phyloP scores from a whole-genome alignment of 225 moss, liverwort and hornwort genomes.

The Asterella californica region DNA sequence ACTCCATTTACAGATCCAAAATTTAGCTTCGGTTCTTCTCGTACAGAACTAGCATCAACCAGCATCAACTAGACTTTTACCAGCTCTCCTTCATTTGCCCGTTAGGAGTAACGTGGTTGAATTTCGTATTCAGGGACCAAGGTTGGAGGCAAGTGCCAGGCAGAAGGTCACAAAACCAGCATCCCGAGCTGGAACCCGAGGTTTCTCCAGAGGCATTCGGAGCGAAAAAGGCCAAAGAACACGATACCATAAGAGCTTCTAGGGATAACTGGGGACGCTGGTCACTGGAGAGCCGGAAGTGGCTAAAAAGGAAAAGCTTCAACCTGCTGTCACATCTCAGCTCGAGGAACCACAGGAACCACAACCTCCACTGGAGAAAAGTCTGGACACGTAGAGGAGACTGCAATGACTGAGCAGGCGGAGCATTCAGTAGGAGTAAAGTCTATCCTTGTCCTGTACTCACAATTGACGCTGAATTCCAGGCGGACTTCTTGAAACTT shows the following conservation, averaged over 20 bases:
- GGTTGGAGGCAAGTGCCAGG: slow-evolving; percentile 10
- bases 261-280: slow-evolving; percentile 45
- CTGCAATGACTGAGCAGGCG: slow-evolving; percentile 7
- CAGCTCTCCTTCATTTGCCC: slow-evolving; percentile 25
- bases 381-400: background rate
- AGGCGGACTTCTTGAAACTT: background rate
- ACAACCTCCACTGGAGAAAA: background rate
- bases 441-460: background rate
- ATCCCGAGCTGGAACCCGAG: background rate
- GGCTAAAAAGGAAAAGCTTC: background rate
- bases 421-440: slow-evolving; percentile 1
- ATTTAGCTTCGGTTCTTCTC: slow-evolving; percentile 11
- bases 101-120: slow-evolving; percentile 11
- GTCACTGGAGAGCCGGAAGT: slow-evolving; percentile 34
- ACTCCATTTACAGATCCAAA: slow-evolving; percentile 21
- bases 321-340: slow-evolving; percentile 13
- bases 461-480: background rate
- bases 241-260: slow-evolving; percentile 36
- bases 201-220: background rate
- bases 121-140: background rate
- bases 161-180: slow-evolving; percentile 9
- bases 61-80: slow-evolving; percentile 15
- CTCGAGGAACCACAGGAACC: background rate
- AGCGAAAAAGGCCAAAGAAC: slow-evolving; percentile 26
- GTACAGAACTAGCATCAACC: slow-evolving; percentile 15